A percentile compares a stretch with the other conserved stretches of the same genome.
phyloP scores from a whole-genome alignment of 768 basidiomycete species.

The Mycena capillaripes region DNA sequence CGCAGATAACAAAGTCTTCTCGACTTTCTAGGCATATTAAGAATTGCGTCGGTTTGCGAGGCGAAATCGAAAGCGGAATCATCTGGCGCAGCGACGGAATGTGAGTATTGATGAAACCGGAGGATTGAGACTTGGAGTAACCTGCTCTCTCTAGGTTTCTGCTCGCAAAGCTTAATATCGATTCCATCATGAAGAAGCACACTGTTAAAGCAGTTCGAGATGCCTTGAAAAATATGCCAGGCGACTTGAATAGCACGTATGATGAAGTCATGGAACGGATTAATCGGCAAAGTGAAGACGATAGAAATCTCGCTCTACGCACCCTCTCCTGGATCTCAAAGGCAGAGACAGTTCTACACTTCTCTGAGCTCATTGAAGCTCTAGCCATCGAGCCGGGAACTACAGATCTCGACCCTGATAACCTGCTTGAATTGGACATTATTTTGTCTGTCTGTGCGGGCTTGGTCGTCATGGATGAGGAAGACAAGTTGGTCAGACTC shows the following conservation, averaged over 20 bases:
- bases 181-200: neutral
- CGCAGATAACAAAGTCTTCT: neutral
- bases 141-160: neutral
- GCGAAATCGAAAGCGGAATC: neutral
- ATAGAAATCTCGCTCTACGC: neutral
- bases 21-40: slow-evolving; percentile 2
- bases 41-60: neutral
- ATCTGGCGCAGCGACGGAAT: slow-evolving; percentile 5
- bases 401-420: neutral
- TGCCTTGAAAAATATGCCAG: neutral
- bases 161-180: slow-evolving; percentile 14
- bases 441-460: slow-evolving; percentile 10
- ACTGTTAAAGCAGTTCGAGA: slow-evolving; percentile 13
- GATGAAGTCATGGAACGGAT: neutral
- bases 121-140: neutral
- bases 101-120: neutral
- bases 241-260: neutral
- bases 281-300: slow-evolving; percentile 6
- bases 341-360: neutral
- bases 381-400: slow-evolving; percentile 1
- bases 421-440: neutral
- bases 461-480: neutral
- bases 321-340: slow-evolving; percentile 3
- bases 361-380: slow-evolving; percentile 5
- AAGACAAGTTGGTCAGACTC: neutral